Base-by-base conservation (phyloP, 129 eudicot genomes). In the Flaveria trinervia region DNA sequence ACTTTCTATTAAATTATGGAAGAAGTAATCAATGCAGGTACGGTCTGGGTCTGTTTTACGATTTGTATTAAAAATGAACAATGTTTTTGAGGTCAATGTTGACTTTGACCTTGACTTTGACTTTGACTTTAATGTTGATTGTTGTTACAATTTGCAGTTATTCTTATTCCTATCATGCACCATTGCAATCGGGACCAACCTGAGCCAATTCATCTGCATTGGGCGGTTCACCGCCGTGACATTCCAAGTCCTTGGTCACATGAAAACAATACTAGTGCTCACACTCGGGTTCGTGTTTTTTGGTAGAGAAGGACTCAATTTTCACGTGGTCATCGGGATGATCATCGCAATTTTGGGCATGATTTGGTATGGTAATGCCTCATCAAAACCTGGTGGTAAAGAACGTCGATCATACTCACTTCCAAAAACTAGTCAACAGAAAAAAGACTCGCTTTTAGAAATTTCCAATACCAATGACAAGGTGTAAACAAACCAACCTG, bases 211-310 rank as follows among this genome's bases (percentile, higher is more conserved):
- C 66, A 81, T 81, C 49, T 81, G 84, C 81, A 81, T 81, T 0
- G 84, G 84, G n/a, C 52, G 84, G 81, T 81, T 81, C 81, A 82
- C 89, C 22, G 96, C 96, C 0, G 96, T 86, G 18, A 66, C 96
- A 8, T 89, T 89, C 73, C 96, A 89, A 83, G 96, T 86, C 46
- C 89, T 89, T 5, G 96, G 96, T 39, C 96, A 89, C 80, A 89
- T 89, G 91, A 89, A 89, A 84, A 89, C 96, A 17, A 83, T 89
- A 69, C 88, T 89, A 2, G 96, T 89, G 49, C 79, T 89, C 72
- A 84, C 79, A 9, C 64, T 89, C 17, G 91, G 96, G 11, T 89
- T 89, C 77, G 17, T 89, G 18, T 89, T 87, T 61, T 89, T 89
- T 30, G 89, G 96, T 3, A 85, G 82, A 70, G 96, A 89, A 49